Evolutionary conservation across 2,329 filamentous ascomycete species (phyloP), one percentile per base, ranked within the genome.

Genomic region (Colletotrichum sp.): DNA sequence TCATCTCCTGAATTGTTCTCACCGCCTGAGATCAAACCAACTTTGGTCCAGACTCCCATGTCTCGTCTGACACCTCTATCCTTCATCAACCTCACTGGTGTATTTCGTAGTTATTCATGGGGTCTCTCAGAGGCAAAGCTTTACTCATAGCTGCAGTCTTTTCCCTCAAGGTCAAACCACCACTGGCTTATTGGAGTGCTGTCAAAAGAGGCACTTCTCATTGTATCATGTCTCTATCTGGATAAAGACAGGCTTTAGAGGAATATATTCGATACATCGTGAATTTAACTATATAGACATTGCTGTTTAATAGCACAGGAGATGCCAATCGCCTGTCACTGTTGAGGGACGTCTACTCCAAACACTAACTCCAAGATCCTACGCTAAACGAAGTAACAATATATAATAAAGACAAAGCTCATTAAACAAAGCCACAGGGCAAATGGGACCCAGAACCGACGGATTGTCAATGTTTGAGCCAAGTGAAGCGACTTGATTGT

Each of bases 321-420:
- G 39, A n/a, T n/a, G 9, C 39, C 18, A 49, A 18, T 49, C 39
- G 5, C 18, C 9, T 49, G 3, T n/a, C 1, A 9, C 18, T 49
- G 9, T 6, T 1, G 18, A n/a, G 2, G 18, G 0, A 44, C 39
- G 18, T 49, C 39, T n/a, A 12, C 39, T n/a, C 6, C 1, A 12
- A 49, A 21, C 6, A 49, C 44, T 7, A 9, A 2, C 18, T 21
- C 0, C 0, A 0, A 44, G 8, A n/a, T 44, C 39, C 18, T 10
- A 10, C 18, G 18, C 39, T 44, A 18, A 44, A 5, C 36, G 6
- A 28, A 28, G 26, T 26, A 26, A 26, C 6, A 26, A 26, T 26
- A 26, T 26, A 26, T 26, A 26, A 7, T 7, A 26, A 26, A 26
- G 18, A 15, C 32, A 34, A 13, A 13, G 32, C 12, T 34, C 32